Evolutionary conservation across 2,329 filamentous ascomycete genomes (phyloP).

Genomic region (Niveomyces coronatus): DNA sequence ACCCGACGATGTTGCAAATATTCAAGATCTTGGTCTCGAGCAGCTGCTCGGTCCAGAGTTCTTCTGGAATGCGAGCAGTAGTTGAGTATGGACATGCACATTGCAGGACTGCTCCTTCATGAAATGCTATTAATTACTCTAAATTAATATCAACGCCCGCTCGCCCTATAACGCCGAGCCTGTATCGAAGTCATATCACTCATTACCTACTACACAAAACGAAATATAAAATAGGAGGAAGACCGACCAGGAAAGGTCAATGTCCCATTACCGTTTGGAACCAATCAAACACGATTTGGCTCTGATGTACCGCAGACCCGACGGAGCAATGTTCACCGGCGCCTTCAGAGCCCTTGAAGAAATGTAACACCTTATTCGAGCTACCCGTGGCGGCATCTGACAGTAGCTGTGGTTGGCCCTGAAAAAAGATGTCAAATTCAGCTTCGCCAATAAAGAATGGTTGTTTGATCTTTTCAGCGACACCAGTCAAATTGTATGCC

Average conservation of each 20-base stretch:
- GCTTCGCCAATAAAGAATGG: slow-evolving; percentile 17
- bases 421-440: slow-evolving; percentile 14
- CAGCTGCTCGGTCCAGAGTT: slow-evolving; percentile 22
- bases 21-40: slow-evolving; percentile 34
- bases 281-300: slow-evolving; percentile 9
- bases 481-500: slow-evolving; percentile 12
- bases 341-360: slow-evolving; percentile 4
- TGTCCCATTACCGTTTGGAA: too few relatives aligned
- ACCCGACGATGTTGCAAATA: slow-evolving; percentile 31
- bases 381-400: slow-evolving; percentile 2
- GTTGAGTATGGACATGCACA: not conserved
- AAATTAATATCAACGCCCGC: too few relatives aligned
- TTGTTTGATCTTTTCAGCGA: slow-evolving; percentile 14
- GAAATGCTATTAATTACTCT: not conserved
- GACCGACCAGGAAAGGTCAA: too few relatives aligned
- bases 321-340: slow-evolving; percentile 10
- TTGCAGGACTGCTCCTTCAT: not conserved
- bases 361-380: slow-evolving; percentile 3
- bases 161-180: too few relatives aligned
- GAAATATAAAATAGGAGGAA: too few relatives aligned
- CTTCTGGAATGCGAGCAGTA: slow-evolving; percentile 11
- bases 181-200: too few relatives aligned
- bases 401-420: slow-evolving; percentile 4
- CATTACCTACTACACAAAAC: too few relatives aligned
- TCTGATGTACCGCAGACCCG: slow-evolving; percentile 5